phyloP scores from a whole-genome alignment of 2,329 filamentous ascomycete genomes.

The Talaromyces sp. region DNA sequence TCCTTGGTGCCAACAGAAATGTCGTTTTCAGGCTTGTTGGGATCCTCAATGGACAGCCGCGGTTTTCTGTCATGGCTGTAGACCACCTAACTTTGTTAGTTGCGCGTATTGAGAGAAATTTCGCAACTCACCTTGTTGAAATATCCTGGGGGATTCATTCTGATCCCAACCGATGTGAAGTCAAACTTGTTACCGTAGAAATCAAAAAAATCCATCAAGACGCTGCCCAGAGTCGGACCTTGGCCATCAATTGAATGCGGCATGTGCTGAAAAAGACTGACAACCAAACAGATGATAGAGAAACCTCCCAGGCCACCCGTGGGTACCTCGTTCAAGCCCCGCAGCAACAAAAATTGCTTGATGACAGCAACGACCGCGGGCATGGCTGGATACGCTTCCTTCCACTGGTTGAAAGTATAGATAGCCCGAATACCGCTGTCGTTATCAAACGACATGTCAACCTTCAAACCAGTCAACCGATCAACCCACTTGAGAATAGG shows the following conservation, averaged over 20 bases:
- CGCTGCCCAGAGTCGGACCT: slow-evolving; percentile 66
- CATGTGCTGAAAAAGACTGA: slow-evolving; percentile 78
- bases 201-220: slow-evolving; percentile 82
- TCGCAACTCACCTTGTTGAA: slow-evolving; percentile 60
- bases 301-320: slow-evolving; percentile 91
- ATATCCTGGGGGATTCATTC: slow-evolving; percentile 67
- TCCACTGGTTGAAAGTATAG: slow-evolving; percentile 76
- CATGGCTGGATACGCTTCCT: slow-evolving; percentile 72
- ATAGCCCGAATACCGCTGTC: slow-evolving; percentile 73
- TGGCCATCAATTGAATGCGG: slow-evolving; percentile 62
- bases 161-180: slow-evolving; percentile 63
- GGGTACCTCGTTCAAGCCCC: slow-evolving; percentile 84
- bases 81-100: slow-evolving; percentile 2
- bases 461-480: slow-evolving; percentile 66
- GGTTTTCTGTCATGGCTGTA: slow-evolving; percentile 23
- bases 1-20: slow-evolving; percentile 80
- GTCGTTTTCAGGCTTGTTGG: slow-evolving; percentile 78
- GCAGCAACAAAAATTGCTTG: slow-evolving; percentile 89
- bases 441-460: slow-evolving; percentile 96
- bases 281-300: slow-evolving; percentile 86
- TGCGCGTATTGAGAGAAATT: not conserved
- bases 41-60: slow-evolving; percentile 83
- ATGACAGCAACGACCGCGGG: slow-evolving; percentile 77
- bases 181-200: slow-evolving; percentile 83
- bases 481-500: slow-evolving; percentile 92